Evolutionary conservation across 2,329 filamentous ascomycete genomes (phyloP).

Genomic region (Penicillium sp.): DNA sequence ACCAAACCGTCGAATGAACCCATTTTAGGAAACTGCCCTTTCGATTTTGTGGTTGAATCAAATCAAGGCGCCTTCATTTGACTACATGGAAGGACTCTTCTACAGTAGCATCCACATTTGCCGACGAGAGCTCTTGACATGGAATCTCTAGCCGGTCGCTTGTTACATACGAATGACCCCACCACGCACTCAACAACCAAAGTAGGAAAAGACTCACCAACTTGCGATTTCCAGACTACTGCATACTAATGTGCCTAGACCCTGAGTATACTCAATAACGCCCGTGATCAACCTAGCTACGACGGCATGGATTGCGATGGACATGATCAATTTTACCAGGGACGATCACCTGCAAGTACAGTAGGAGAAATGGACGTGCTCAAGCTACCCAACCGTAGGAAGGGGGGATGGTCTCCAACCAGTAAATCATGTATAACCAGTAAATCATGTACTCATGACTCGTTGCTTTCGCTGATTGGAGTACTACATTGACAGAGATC

Average conservation of each 20-base stretch:
- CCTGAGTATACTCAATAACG: neutral
- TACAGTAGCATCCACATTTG: neutral
- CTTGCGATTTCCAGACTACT: neutral
- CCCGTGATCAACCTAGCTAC: neutral
- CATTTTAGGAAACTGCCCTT: neutral
- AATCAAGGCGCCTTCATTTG: neutral
- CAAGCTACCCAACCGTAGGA: neutral
- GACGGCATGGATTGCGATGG: neutral
- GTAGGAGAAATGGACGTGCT: neutral
- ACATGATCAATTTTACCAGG: neutral
- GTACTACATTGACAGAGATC: neutral
- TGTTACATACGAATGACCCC: neutral
- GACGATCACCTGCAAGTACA: neutral
- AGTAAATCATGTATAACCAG: too few species aligned
- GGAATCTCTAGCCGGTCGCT: neutral
- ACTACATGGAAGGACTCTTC: neutral
- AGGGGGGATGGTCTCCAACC: too few species aligned
- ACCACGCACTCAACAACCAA: neutral
- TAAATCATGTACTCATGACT: neutral
- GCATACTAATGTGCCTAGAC: neutral
- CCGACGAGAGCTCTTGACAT: neutral
- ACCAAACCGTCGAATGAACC: constrained; percentile 3
- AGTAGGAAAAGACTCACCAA: neutral
- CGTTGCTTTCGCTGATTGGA: neutral
- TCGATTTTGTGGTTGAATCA: neutral